Evolutionary conservation across 1,139 yeast genomes (phyloP), one percentile per base, ranked within the genome.

Genomic region (Blastobotrys elegans): DNA sequence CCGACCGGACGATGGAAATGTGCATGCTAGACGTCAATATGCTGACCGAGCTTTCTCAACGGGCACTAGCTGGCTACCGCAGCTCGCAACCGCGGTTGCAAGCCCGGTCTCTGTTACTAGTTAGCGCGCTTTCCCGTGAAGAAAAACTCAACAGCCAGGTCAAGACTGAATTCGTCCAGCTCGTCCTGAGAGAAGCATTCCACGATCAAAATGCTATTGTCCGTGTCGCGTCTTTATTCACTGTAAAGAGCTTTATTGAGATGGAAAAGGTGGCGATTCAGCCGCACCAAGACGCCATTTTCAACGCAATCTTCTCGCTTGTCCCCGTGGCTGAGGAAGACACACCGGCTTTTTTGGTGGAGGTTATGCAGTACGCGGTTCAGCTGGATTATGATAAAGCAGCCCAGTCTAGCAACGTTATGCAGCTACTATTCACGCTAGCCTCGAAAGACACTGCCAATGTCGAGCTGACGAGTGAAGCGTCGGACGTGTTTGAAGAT

Each of bases 381-480:
- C 68, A 75, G 49, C 65, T 75, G n/a, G 68, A 73, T 51, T 69
- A 69, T 40, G 55, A 56, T 6, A 48, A 57, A 0, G 66, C 73
- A 13, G 68, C 76, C 8, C 66, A 68, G 48, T 63, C 68, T 34
- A 72, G 78, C 0, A 67, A 66, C 18, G 66, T 73, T 1, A 70
- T 86, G 18, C 76, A 75, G 41, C 63, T 87, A 38, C 71, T 88
- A 2, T 75, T 87, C 56, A 67, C 73, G 21, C 74, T 87, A 26
- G 82, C 92, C 0, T 77, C 80, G 49, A 82, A 80, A 55, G 92
- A 87, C 58, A 79, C 95, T 1, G 77, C 90, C 0, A 87, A 88
- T 59, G 69, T 85, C 22, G 87, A 84, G 60, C 70, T 83, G 34
- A 72, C 75, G 14, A 66, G 75, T 1, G 76, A 78, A 46, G 74